phyloP scores from a whole-genome alignment of 805 yeast genomes.

The Pichia cephalocereana region DNA sequence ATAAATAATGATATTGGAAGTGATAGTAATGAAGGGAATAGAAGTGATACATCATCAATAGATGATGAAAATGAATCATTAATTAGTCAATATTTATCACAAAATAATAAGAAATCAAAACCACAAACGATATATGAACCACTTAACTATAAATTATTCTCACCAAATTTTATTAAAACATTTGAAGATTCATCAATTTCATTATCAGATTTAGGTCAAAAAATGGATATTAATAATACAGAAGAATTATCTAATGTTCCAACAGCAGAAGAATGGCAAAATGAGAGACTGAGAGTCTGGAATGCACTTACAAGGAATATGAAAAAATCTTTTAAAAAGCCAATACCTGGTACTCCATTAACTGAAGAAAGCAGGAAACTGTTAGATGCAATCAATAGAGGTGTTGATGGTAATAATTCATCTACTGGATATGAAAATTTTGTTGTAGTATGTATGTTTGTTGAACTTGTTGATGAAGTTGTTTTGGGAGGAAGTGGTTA shows the following conservation, averaged over 20 bases:
- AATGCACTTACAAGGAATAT: conserved; percentile 43
- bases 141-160: conserved; percentile 12
- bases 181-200: conserved; percentile 11
- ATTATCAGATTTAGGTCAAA: conserved; percentile 9
- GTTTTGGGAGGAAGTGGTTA: conserved; percentile 43
- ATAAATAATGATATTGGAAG: background rate
- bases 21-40: background rate
- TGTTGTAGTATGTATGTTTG: conserved; percentile 58
- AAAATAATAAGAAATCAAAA: background rate
- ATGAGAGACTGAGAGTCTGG: conserved; percentile 62
- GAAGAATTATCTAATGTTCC: conserved; percentile 31
- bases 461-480: conserved; percentile 61
- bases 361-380: conserved; percentile 44
- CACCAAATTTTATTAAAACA: conserved; percentile 10
- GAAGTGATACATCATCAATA: conserved; percentile 1
- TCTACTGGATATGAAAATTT: conserved; percentile 57
- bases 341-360: conserved; percentile 57
- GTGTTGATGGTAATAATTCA: conserved; percentile 63
- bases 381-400: conserved; percentile 65
- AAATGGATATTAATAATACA: background rate
- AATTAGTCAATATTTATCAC: conserved; percentile 7
- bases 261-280: conserved; percentile 53
- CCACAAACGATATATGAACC: conserved; percentile 8
- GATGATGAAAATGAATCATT: conserved; percentile 10
- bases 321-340: conserved; percentile 62